A percentile compares a stretch with the other conserved stretches of the same genome.
Conservation (phyloP, 2,329 filamentous ascomycete species). For the Kalmusia sp. region DNA sequence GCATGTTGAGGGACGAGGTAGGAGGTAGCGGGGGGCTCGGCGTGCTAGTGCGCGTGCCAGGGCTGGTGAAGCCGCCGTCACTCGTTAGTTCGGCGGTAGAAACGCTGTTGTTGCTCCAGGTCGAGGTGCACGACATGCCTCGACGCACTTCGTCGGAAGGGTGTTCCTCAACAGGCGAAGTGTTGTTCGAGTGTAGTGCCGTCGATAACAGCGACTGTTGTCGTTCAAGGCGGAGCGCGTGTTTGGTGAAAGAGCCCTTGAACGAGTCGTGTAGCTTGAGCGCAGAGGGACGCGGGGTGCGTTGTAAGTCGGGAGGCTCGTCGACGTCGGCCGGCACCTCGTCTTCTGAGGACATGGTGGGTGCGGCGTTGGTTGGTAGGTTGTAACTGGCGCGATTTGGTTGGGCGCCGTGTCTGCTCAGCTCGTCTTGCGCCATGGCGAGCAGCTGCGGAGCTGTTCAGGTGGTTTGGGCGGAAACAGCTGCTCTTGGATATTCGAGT, state of each 20-base stretch:
- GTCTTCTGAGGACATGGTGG: slow-evolving; percentile 54
- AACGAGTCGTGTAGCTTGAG: slow-evolving; percentile 47
- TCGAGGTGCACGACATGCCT: slow-evolving; percentile 65
- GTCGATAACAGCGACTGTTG: slow-evolving; percentile 87
- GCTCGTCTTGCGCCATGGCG: slow-evolving; percentile 44
- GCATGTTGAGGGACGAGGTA: slow-evolving; percentile 51
- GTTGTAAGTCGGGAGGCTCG: slow-evolving; percentile 80
- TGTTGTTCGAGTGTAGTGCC: slow-evolving; percentile 67
- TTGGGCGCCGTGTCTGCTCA: slow-evolving; percentile 30
- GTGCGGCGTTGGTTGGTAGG: slow-evolving; percentile 31
- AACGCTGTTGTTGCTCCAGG: slow-evolving; percentile 80
- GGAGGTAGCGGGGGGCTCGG: slow-evolving; percentile 84
- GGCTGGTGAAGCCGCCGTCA: slow-evolving; percentile 89
- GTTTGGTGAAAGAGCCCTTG: slow-evolving; percentile 55
- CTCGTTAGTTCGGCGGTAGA: slow-evolving; percentile 95
- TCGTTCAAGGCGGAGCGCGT: slow-evolving; percentile 57
- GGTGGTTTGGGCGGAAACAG: not conserved
- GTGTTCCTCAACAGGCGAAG: slow-evolving; percentile 52
- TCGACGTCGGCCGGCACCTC: slow-evolving; percentile 80
- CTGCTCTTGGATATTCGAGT: slow-evolving; percentile 3
- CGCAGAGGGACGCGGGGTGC: slow-evolving; percentile 54
- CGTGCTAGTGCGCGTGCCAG: slow-evolving; percentile 79
- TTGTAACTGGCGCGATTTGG: slow-evolving; percentile 38
- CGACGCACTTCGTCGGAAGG: slow-evolving; percentile 45
- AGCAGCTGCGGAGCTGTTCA: slow-evolving; percentile 1